A percentile compares a stretch with the other conserved stretches of the same genome.
These are phyloP conservation scores for Pseudoperonospora humuli DNA, from an alignment of 352 stramenopile species.

Conservation along the genomic window DNA sequence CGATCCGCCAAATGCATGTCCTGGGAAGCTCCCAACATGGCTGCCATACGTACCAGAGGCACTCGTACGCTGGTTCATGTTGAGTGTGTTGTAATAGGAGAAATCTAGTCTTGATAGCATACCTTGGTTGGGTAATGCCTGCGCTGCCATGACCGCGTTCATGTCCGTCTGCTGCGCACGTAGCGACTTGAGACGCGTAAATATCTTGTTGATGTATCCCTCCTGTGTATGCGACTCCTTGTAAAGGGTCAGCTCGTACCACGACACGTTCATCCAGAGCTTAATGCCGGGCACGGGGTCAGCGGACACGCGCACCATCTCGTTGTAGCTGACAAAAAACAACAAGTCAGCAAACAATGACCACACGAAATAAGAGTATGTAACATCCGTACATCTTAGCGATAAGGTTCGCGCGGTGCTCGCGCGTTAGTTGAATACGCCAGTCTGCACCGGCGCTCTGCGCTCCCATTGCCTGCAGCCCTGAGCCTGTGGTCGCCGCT, in stretches of 20 bases:
- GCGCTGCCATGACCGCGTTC: slow-evolving; percentile 55
- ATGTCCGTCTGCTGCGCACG: slow-evolving; percentile 66
- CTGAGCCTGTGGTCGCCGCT: slow-evolving; percentile 7
- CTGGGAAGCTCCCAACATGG: slow-evolving; percentile 32
- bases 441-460: slow-evolving; percentile 46
- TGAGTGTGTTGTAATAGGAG: slow-evolving; percentile 67
- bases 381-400: slow-evolving; percentile 65
- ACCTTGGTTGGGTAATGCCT: slow-evolving; percentile 55
- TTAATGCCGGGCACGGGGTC: slow-evolving; percentile 73
- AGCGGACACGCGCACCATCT: slow-evolving; percentile 77
- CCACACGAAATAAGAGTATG: background rate
- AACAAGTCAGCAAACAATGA: slow-evolving; percentile 8
- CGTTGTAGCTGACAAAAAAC: slow-evolving; percentile 49
- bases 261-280: slow-evolving; percentile 84
- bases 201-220: slow-evolving; percentile 86
- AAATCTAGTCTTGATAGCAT: slow-evolving; percentile 71
- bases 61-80: slow-evolving; percentile 31
- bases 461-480: slow-evolving; percentile 16
- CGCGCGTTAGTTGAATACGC: slow-evolving; percentile 73
- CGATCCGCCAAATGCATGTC: slow-evolving; percentile 24
- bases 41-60: slow-evolving; percentile 15
- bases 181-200: slow-evolving; percentile 72
- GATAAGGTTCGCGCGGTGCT: slow-evolving; percentile 78
- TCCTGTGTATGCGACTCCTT: slow-evolving; percentile 79
- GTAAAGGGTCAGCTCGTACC: slow-evolving; percentile 79